Evolutionary conservation across 2,329 filamentous ascomycete genomes (phyloP).

Genomic region (Trichoderma sp.): DNA sequence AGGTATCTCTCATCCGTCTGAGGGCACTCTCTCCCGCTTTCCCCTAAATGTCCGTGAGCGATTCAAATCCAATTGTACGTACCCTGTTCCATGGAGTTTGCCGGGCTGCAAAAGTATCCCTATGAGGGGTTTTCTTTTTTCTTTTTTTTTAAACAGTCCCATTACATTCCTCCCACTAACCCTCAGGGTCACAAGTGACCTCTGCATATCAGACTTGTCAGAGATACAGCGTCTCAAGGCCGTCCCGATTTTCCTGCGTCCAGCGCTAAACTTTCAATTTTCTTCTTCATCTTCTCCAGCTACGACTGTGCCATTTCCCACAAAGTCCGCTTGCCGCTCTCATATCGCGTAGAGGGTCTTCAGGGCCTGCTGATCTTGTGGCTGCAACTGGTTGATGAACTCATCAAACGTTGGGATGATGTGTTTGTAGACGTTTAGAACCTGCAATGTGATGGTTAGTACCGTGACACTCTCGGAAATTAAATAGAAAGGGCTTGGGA

Average conservation of each 20-base stretch:
- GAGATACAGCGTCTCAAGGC: background rate
- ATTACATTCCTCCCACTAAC: conserved; percentile 6
- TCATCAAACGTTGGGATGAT: conserved; percentile 58
- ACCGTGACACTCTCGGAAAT: background rate
- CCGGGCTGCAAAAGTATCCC: conserved; percentile 9
- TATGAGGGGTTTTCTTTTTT: background rate
- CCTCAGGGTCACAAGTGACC: background rate
- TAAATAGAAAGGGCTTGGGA: background rate
- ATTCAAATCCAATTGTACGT: background rate
- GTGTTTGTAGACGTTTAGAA: conserved; percentile 53
- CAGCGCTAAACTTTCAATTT: conserved; percentile 9
- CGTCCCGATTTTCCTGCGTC: background rate
- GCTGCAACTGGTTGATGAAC: conserved; percentile 50
- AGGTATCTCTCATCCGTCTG: conserved; percentile 10
- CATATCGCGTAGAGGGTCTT: conserved; percentile 47
- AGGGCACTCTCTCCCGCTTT: background rate
- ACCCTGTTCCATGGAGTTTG: background rate
- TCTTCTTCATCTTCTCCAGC: background rate
- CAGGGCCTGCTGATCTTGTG: conserved; percentile 49
- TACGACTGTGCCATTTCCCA: background rate
- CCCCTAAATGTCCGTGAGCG: background rate
- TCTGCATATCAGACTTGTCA: background rate
- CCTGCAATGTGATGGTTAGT: conserved; percentile 34
- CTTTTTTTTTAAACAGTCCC: background rate
- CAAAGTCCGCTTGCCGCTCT: conserved; percentile 3